A percentile compares a stretch with the other conserved stretches of the same genome.
These are phyloP conservation scores for Fimicolochytrium jonesii DNA, from an alignment of 192 early-diverging fungal genomes.

Conservation along the genomic window DNA sequence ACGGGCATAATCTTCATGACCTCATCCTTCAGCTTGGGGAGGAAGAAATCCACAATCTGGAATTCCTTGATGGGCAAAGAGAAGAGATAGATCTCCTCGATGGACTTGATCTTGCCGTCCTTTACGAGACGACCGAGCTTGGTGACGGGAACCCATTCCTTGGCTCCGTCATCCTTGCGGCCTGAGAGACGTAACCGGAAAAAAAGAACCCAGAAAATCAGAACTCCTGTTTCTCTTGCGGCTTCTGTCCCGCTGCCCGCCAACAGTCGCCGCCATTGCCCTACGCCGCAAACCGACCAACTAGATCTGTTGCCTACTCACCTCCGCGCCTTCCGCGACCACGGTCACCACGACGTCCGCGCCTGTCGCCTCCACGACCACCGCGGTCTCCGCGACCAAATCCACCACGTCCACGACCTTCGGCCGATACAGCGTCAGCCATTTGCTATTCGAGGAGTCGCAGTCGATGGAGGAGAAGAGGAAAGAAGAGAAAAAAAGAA, in stretches of 20 bases:
- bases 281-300: neutral
- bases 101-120: conserved; percentile 94
- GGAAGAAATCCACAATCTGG: conserved; percentile 96
- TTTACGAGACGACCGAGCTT: conserved; percentile 99
- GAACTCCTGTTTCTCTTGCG: no score
- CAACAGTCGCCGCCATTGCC: neutral
- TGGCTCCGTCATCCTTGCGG: conserved; percentile 80
- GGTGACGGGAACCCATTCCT: conserved; percentile 90
- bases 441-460: conserved; percentile 20
- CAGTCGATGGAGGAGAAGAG: no score
- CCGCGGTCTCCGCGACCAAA: conserved; percentile 79
- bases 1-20: conserved; percentile 99
- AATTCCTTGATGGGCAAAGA: conserved; percentile 99
- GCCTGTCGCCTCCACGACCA: conserved; percentile 72
- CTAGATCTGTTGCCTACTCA: conserved; percentile 5
- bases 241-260: no score
- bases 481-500: conserved; percentile 10
- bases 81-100: conserved; percentile 97
- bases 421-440: conserved; percentile 37
- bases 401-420: conserved; percentile 43
- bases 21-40: conserved; percentile 96
- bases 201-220: no score
- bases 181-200: conserved; percentile 66
- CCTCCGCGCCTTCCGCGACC: conserved; percentile 32
- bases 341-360: conserved; percentile 71